Evolutionary conservation across 768 basidiomycete species (phyloP), one percentile per base, ranked within the genome.

Genomic region (Kwoniella sp.): DNA sequence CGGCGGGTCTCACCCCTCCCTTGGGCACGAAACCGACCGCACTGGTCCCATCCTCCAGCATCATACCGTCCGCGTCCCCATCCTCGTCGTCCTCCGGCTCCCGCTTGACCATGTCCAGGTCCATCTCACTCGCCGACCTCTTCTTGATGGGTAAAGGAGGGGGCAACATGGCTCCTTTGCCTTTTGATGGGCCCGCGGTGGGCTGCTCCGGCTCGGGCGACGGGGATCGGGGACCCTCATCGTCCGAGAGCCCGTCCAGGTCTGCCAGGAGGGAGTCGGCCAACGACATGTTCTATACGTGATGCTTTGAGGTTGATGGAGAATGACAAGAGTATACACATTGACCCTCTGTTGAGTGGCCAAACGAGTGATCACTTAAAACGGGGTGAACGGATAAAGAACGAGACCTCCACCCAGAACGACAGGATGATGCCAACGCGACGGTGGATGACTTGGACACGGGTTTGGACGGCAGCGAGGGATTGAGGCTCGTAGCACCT

Each of bases 261-360:
- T 95, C 92, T 26, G 89, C 89, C 14, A 95, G 78, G 15, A 96
- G 84, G 70, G 93, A 89, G 76, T 96, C 86, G 19, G 89, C 93
- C 25, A 96, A 82, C 17, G 75, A 76, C 67, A 75, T 75, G 56
- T 29, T 67, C n/a, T n/a, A n/a, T 52, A 40, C 22, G 26, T 36
- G 10, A 28, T 1, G 14, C 34, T 50, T n/a, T 26, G 38, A 27
- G 5, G 32, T 46, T 26, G 17, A 14, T 33, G 26, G 28, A 23
- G n/a, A n/a, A 15, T 14, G 29, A 33, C 22, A 33, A 2, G 17
- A 34, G 22, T 17, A 33, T 14, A 14, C 9, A 33, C 8, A 23
- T 23, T 28, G 32, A 33, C 15, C 7, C 14, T 14, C 28, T 23
- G 11, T 41, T 41, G 17, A 26, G 40, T 41, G 40, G 40, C 40